phyloP scores from a whole-genome alignment of 345 rosid species.

The Hirschfeldia incana region DNA sequence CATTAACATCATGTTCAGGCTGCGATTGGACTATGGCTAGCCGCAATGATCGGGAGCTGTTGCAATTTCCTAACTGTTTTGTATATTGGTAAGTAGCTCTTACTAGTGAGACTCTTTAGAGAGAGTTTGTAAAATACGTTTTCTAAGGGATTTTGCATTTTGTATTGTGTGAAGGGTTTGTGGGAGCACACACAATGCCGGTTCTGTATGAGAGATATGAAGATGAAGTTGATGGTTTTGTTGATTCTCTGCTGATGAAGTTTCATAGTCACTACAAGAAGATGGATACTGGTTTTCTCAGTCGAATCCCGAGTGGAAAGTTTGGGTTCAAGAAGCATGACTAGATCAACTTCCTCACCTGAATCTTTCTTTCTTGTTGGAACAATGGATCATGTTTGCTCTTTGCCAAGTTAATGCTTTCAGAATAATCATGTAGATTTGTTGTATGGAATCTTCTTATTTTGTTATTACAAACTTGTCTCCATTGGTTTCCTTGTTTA shows the following conservation, averaged over 20 bases:
- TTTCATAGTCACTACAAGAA: constrained; percentile 63
- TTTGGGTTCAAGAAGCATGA: constrained; percentile 67
- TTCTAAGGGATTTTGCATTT: neutral
- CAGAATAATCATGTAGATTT: constrained; percentile 6
- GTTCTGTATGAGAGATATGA: constrained; percentile 85
- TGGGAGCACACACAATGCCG: constrained; percentile 91
- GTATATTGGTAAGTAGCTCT: constrained; percentile 67
- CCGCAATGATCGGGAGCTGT: constrained; percentile 92
- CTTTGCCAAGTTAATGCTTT: neutral
- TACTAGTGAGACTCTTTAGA: neutral
- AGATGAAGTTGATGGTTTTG: constrained; percentile 68
- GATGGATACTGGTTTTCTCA: constrained; percentile 60
- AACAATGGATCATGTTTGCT: constrained; percentile 18
- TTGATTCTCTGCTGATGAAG: constrained; percentile 52
- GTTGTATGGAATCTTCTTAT: constrained; percentile 1
- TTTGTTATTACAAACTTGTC: neutral
- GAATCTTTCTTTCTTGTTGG: constrained; percentile 2
- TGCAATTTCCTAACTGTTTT: constrained; percentile 88
- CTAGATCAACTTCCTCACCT: constrained; percentile 1
- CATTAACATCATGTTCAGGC: constrained; percentile 48
- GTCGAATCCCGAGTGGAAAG: constrained; percentile 77
- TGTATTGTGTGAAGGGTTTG: constrained; percentile 57
- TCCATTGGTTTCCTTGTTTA: constrained; percentile 5
- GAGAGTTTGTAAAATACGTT: neutral
- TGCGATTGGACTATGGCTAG: constrained; percentile 60